Percentiles rank a stretch among this genome's conserved stretches.
These are phyloP conservation scores for Dioscorea dumetorum DNA, from an alignment of 106 monocot genomes.

Conservation along the genomic window DNA sequence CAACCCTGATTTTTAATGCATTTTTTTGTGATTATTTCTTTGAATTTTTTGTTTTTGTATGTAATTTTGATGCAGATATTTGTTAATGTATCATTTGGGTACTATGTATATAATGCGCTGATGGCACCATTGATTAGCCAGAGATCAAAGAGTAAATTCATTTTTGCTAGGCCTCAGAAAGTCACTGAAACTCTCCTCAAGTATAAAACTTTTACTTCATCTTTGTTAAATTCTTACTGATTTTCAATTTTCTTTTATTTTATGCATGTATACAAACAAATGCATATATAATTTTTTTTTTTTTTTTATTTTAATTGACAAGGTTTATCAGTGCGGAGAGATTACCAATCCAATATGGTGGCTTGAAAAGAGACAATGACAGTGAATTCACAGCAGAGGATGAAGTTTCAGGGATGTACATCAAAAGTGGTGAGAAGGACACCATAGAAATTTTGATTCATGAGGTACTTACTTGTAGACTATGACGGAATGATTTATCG, in stretches of 20 bases:
- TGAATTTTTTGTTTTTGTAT: not conserved
- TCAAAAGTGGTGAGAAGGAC: conserved; percentile 21
- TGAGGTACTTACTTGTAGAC: conserved; percentile 46
- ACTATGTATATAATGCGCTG: conserved; percentile 37
- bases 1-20: not conserved
- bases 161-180: conserved; percentile 52
- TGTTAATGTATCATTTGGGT: conserved; percentile 48
- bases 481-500: too few species aligned
- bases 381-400: conserved; percentile 34
- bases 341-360: conserved; percentile 65
- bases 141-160: conserved; percentile 47
- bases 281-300: too few species aligned
- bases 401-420: conserved; percentile 22
- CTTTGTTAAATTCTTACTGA: not conserved
- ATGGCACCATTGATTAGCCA: conserved; percentile 25
- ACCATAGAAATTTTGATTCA: conserved; percentile 27
- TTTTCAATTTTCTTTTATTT: not conserved
- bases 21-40: not conserved
- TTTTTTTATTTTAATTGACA: too few species aligned
- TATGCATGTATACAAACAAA: not conserved
- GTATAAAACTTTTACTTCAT: conserved; percentile 16
- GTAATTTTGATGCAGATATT: conserved; percentile 41
- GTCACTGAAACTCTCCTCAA: conserved; percentile 70
- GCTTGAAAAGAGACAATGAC: conserved; percentile 51
- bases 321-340: conserved; percentile 60